Conservation (phyloP, 75 land plant species). For the Azolla pinnata region DNA sequence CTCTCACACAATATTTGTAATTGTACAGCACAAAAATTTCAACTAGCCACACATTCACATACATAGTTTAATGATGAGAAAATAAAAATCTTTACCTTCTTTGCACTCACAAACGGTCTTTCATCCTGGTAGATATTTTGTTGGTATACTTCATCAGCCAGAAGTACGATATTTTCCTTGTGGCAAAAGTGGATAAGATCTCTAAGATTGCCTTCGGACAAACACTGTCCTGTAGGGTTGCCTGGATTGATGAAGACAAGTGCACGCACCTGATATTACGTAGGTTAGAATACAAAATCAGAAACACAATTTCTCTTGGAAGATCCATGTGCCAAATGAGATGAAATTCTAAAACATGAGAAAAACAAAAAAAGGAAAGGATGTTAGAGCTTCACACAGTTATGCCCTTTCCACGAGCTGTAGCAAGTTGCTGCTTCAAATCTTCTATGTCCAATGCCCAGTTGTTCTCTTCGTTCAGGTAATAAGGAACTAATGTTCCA, state of each 20-base stretch:
- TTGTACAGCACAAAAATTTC: not conserved
- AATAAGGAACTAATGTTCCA: conserved; percentile 91
- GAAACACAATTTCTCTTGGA: not conserved
- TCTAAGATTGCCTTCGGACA: conserved; percentile 56
- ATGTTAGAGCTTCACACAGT: conserved; percentile 86
- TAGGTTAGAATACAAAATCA: not conserved
- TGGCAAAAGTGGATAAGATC: conserved; percentile 70
- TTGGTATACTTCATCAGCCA: conserved; percentile 98
- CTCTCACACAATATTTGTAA: too few relatives aligned
- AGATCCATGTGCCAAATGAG: not conserved
- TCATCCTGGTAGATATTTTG: conserved; percentile 94
- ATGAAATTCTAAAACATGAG: not conserved
- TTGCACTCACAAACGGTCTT: conserved; percentile 88
- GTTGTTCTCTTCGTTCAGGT: conserved; percentile 71
- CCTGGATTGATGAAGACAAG: conserved; percentile 99
- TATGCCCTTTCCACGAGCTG: conserved; percentile 68
- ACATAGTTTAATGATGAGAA: not conserved
- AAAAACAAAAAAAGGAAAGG: too few relatives aligned
- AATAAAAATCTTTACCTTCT: too few relatives aligned
- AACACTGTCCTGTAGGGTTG: conserved; percentile 95
- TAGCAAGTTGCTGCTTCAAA: conserved; percentile 41
- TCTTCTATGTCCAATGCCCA: conserved; percentile 72
- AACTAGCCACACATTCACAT: not conserved
- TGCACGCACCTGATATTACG: conserved; percentile 58
- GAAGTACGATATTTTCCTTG: conserved; percentile 54